Base-by-base conservation (phyloP, 768 basidiomycete genomes). In the Leccinum boreale region DNA sequence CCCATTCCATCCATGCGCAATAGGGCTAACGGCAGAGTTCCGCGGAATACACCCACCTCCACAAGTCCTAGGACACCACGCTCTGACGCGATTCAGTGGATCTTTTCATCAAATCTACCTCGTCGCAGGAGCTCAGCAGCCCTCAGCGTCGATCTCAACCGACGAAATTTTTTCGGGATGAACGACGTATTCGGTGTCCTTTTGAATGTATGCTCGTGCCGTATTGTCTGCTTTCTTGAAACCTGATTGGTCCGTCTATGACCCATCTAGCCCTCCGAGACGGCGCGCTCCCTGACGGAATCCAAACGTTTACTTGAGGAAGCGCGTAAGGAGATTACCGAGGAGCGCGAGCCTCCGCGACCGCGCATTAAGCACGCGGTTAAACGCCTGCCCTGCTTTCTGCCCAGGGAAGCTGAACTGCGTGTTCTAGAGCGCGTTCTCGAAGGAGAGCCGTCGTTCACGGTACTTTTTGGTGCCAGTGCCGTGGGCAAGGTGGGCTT, bases 251-350 rank as follows among this genome's bases (percentile, higher is more conserved):
- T 56, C 31, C 56, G 23, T 55, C 47, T 50, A 50, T 48, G 57
- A 61, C 55, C 31, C 59, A 51, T 56, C 53, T 67, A 92, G 90
- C 91, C 91, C 2, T 84, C 84, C 58, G 85, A 90, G 62, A 89
- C 90, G 3, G 81, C 92, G 2, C 85, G 89, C 26, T 90, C 87
- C 8, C 79, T 94, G 39, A 85, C 87, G 2, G 92, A 94, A 68
- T 89, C 90, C 3, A 85, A 79, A 60, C 82, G 80, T 52, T 78
- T 90, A 52, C 76, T 93, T 2, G 90, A 92, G 17, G 90, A 94
- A 65, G 87, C 90, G 44, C 81, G 87, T 19, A 79, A 81, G 28
- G 92, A 93, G 67, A 83, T 93, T 36, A 78, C 75, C 19, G 90
- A 92, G 65, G 82, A 79, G 35, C 77, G 81, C 17, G 88, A 90